Conservation (phyloP, 2,329 filamentous ascomycete species). For the Colletotrichum sp. region DNA sequence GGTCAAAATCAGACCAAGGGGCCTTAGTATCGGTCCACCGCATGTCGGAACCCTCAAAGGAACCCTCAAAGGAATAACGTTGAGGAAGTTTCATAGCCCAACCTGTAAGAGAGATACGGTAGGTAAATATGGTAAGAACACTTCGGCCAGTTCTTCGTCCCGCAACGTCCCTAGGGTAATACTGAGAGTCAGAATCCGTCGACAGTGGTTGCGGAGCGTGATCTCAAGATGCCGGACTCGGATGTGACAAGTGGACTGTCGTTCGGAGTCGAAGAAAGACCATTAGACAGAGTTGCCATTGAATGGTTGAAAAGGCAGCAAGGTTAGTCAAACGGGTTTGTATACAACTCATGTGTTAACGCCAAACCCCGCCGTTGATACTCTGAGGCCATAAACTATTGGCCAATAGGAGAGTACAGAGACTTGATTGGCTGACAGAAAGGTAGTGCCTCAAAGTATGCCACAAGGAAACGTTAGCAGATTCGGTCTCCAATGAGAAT, state of each 20-base stretch:
- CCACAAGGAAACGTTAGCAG: neutral
- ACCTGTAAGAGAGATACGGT: fast-evolving
- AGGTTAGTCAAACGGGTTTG: neutral
- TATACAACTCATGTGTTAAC: neutral
- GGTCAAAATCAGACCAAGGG: neutral
- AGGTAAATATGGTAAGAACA: neutral
- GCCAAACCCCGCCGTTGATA: neutral
- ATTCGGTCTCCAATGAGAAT: neutral
- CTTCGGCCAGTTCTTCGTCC: neutral
- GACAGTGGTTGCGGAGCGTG: neutral
- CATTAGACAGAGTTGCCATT: neutral
- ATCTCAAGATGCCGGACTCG: neutral
- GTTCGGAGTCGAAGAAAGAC: neutral
- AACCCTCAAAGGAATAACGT: neutral
- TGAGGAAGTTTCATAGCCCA: neutral
- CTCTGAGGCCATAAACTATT: neutral
- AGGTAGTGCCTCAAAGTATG: neutral
- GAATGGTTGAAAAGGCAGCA: neutral
- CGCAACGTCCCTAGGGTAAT: neutral
- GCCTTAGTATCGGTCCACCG: neutral
- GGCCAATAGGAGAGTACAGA: neutral
- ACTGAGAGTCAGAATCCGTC: neutral
- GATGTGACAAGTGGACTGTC: neutral
- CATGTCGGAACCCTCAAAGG: neutral
- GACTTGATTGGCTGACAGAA: neutral